Conservation (phyloP, 106 monocot species). For the Dactylorhiza incarnata region DNA sequence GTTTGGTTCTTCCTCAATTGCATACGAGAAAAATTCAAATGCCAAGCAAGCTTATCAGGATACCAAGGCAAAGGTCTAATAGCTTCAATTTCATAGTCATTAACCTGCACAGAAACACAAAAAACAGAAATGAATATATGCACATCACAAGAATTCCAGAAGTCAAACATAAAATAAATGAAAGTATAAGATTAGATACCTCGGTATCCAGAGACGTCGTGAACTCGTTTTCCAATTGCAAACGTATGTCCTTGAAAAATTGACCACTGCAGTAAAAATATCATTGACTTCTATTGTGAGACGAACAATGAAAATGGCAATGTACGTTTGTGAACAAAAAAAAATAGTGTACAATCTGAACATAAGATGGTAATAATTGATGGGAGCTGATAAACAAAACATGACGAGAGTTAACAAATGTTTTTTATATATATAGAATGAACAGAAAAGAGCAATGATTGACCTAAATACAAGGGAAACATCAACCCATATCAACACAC, state of each 20-base stretch:
- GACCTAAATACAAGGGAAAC: not conserved
- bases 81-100: conserved; percentile 68
- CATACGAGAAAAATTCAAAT: conserved; percentile 93
- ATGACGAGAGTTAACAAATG: not conserved
- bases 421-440: not conserved
- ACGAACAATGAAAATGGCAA: not conserved
- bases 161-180: not conserved
- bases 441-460: not conserved
- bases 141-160: not conserved
- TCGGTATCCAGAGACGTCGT: conserved; percentile 61
- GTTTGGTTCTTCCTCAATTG: conserved; percentile 96
- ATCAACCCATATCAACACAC: not conserved
- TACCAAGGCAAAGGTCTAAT: conserved; percentile 97
- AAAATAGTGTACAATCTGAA: not conserved
- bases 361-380: not conserved
- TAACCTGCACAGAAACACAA: conserved; percentile 26
- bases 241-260: conserved; percentile 61
- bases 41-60: conserved; percentile 97
- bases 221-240: conserved; percentile 89
- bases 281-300: not conserved
- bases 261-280: conserved; percentile 47
- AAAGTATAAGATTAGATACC: conserved; percentile 23
- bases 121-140: not conserved
- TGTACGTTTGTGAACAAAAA: not conserved
- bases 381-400: not conserved